Evolutionary conservation across 208 protist species (phyloP).

Genomic region (Lotmaria passim): DNA sequence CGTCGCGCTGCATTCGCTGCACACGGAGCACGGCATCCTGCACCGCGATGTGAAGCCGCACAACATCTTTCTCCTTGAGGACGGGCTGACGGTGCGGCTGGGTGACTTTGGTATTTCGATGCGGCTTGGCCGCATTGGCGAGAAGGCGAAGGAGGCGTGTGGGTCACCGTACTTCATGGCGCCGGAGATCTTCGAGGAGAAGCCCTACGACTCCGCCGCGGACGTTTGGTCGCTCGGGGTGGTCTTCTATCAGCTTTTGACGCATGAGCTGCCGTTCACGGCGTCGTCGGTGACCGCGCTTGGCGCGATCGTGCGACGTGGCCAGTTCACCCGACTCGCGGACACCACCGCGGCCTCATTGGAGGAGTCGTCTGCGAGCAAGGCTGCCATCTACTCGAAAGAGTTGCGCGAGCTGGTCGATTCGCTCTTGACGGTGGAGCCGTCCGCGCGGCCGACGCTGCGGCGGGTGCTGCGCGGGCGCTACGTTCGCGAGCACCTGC

Average conservation of each 20-base stretch:
- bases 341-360: slow-evolving; percentile 6
- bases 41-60: slow-evolving; percentile 91
- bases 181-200: slow-evolving; percentile 91
- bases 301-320: slow-evolving; percentile 13
- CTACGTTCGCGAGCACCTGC: slow-evolving; percentile 56
- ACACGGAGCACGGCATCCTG: slow-evolving; percentile 66
- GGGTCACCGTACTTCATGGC: slow-evolving; percentile 93
- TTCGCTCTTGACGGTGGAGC: slow-evolving; percentile 62
- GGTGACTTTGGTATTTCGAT: slow-evolving; percentile 88
- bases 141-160: slow-evolving; percentile 66
- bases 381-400: slow-evolving; percentile 42
- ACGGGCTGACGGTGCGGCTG: slow-evolving; percentile 63
- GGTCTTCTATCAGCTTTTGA: slow-evolving; percentile 93
- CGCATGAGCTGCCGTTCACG: slow-evolving; percentile 61
- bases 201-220: slow-evolving; percentile 90
- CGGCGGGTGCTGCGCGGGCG: slow-evolving; percentile 57
- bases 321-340: slow-evolving; percentile 24
- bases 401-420: slow-evolving; percentile 63
- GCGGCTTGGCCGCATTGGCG: slow-evolving; percentile 48
- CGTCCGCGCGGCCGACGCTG: slow-evolving; percentile 60
- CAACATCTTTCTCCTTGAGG: slow-evolving; percentile 83
- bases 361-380: background rate
- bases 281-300: slow-evolving; percentile 21
- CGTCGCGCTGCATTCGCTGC: slow-evolving; percentile 70
- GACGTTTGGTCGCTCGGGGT: slow-evolving; percentile 97